Percentiles rank a stretch among this genome's conserved stretches.
phyloP scores from a whole-genome alignment of 2,329 filamentous ascomycete species.

The Neofusicoccum ribis region DNA sequence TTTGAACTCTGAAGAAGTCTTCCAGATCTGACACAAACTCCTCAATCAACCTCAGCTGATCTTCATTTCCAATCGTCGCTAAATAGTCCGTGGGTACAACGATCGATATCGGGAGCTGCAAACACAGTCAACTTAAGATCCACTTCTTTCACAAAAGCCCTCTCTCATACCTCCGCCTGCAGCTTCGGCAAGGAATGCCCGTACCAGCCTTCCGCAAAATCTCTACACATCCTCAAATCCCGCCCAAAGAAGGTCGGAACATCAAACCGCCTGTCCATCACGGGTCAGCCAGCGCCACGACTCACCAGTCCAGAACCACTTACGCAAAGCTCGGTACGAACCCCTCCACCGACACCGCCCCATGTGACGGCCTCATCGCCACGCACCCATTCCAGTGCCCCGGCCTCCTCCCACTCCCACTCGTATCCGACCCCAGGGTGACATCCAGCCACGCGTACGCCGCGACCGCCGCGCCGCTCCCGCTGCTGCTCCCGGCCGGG shows the following conservation, averaged over 20 bases:
- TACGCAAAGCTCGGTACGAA: constrained; percentile 21
- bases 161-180: neutral
- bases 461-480: constrained; percentile 1
- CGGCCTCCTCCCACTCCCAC: constrained; percentile 25
- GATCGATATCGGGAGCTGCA: neutral
- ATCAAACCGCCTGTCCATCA: constrained; percentile 17
- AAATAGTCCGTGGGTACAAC: neutral
- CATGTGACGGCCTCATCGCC: constrained; percentile 23
- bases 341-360: constrained; percentile 21
- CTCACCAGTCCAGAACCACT: neutral
- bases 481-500: neutral
- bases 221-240: constrained; percentile 19
- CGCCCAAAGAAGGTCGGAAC: constrained; percentile 22
- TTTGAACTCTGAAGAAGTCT: neutral
- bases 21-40: neutral
- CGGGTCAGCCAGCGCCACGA: neutral
- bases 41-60: neutral
- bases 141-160: no score
- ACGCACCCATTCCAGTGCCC: constrained; percentile 27
- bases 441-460: constrained; percentile 13
- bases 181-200: constrained; percentile 14
- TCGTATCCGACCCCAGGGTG: constrained; percentile 12
- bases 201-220: constrained; percentile 23
- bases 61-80: neutral
- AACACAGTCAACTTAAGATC: neutral